Conservation (phyloP, 2,329 filamentous ascomycete species). For the Aulographum hederae region DNA sequence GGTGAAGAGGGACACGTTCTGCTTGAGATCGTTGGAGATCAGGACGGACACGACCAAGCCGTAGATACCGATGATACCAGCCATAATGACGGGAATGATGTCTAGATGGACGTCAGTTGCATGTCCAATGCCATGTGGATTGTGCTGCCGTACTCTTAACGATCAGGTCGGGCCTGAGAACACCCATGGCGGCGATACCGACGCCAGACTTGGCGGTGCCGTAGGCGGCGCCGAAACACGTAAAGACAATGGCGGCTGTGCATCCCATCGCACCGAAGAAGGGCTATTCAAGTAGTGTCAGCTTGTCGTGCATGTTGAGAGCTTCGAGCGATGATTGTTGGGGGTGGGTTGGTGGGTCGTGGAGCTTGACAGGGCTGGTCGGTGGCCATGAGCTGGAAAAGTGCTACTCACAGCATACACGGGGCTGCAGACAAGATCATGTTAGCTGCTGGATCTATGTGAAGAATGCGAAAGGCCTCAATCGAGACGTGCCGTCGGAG, state of each 20-base stretch:
- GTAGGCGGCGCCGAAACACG: slow-evolving; percentile 90
- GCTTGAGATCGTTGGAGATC: slow-evolving; percentile 33
- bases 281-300: slow-evolving; percentile 33
- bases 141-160: slow-evolving; percentile 79
- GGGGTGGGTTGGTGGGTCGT: slow-evolving; percentile 3
- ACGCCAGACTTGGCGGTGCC: slow-evolving; percentile 98
- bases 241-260: slow-evolving; percentile 88
- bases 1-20: slow-evolving; percentile 27
- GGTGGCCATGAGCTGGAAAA: neutral
- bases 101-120: slow-evolving; percentile 40
- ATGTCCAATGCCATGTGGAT: neutral
- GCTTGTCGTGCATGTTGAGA: slow-evolving; percentile 1
- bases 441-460: slow-evolving; percentile 25
- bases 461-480: too few species aligned
- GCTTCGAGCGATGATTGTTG: slow-evolving; percentile 2
- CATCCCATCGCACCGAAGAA: slow-evolving; percentile 98
- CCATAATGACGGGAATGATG: slow-evolving; percentile 99
- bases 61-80: slow-evolving; percentile 99
- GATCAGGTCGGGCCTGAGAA: slow-evolving; percentile 91
- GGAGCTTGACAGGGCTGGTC: neutral
- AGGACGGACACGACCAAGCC: slow-evolving; percentile 34
- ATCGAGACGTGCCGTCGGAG: too few species aligned
- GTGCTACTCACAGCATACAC: slow-evolving; percentile 85
- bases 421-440: slow-evolving; percentile 42
- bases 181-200: slow-evolving; percentile 96